Percentiles rank a stretch among this genome's conserved stretches.
Conservation (phyloP, 1,284 basidiomycete genomes). For the Schizopora paradoxa region DNA sequence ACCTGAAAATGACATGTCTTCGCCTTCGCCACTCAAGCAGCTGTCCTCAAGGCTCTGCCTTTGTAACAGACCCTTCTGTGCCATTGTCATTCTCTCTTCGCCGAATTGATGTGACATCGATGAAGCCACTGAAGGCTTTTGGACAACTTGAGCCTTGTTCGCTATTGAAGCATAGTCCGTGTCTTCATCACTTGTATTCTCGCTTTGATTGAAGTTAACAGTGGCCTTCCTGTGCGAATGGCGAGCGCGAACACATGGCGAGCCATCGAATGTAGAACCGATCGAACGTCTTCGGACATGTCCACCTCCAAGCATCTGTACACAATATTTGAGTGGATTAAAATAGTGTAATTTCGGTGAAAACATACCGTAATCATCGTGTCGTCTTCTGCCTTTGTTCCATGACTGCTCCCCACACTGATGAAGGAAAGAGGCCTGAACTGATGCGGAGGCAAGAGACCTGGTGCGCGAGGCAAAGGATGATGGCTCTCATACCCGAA, state of each 20-base stretch:
- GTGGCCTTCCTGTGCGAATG: too few species aligned
- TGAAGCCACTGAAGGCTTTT: conserved; percentile 59
- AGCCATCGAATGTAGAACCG: conserved; percentile 59
- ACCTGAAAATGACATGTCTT: conserved; percentile 54
- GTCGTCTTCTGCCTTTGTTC: conserved; percentile 60
- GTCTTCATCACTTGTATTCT: conserved; percentile 27
- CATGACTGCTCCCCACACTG: conserved; percentile 47
- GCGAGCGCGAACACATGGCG: conserved; percentile 61
- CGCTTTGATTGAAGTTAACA: conserved; percentile 27
- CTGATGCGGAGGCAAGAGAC: conserved; percentile 36
- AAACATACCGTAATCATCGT: conserved; percentile 70
- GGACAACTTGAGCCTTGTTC: conserved; percentile 41
- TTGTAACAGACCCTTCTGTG: conserved; percentile 53
- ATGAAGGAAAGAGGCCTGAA: conserved; percentile 62
- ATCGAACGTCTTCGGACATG: conserved; percentile 64
- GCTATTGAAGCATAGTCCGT: conserved; percentile 32
- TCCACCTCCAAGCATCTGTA: conserved; percentile 71
- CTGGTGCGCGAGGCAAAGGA: conserved; percentile 24
- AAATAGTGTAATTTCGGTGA: neutral
- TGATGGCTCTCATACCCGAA: conserved; percentile 49
- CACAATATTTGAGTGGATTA: conserved; percentile 13
- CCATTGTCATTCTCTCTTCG: conserved; percentile 59
- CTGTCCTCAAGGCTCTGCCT: conserved; percentile 65
- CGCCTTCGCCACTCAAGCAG: conserved; percentile 55
- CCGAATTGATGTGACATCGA: conserved; percentile 55